These are phyloP conservation scores for Thermomucor indicae-seudaticae DNA, from an alignment of 371 early-diverging fungal genomes.

Conservation along the genomic window DNA sequence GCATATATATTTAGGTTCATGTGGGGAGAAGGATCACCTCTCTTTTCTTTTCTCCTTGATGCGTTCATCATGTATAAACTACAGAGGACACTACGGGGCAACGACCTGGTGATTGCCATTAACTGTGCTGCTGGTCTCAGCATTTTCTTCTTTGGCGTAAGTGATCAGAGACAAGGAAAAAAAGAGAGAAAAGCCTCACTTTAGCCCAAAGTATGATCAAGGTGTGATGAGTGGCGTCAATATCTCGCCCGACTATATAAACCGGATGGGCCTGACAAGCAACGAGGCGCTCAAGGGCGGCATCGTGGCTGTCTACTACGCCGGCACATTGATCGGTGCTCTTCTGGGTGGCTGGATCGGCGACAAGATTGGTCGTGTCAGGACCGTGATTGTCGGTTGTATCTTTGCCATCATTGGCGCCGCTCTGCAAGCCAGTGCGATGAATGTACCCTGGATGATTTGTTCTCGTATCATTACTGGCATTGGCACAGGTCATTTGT, in stretches of 20 bases:
- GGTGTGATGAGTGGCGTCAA: conserved; percentile 46
- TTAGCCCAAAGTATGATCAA: conserved; percentile 30
- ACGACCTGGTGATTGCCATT: conserved; percentile 24
- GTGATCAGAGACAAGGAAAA: no score
- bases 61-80: not conserved
- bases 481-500: conserved; percentile 42
- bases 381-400: conserved; percentile 32
- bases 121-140: conserved; percentile 39
- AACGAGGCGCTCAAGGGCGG: conserved; percentile 41
- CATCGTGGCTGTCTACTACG: conserved; percentile 33
- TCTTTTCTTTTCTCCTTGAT: not conserved
- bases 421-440: conserved; percentile 31
- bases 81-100: conserved; percentile 4
- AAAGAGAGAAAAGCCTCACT: no score
- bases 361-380: conserved; percentile 37
- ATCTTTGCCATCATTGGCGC: conserved; percentile 33
- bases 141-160: conserved; percentile 47
- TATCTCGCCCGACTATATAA: conserved; percentile 28
- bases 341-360: conserved; percentile 39
- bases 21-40: not conserved
- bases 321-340: conserved; percentile 38
- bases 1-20: not conserved
- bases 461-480: conserved; percentile 43
- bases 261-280: conserved; percentile 25
- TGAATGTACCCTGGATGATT: conserved; percentile 41